phyloP scores from a whole-genome alignment of 176 grass and related monocot species.

The Triticum timopheevii region DNA sequence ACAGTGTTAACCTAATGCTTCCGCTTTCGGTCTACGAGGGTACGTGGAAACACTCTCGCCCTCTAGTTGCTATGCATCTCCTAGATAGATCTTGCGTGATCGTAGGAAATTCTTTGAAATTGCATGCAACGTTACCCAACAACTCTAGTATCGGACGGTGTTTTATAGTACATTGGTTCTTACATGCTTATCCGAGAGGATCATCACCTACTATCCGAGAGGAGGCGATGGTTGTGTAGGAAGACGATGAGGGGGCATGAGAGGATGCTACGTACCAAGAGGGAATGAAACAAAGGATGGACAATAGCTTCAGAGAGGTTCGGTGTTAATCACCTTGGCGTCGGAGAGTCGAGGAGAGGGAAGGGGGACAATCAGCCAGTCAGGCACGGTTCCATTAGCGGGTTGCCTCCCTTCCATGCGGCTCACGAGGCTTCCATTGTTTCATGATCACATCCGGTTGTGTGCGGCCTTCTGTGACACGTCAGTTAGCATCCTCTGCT shows the following conservation, averaged over 20 bases:
- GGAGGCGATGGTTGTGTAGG: background rate
- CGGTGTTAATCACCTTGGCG: background rate
- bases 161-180: too few relatives aligned
- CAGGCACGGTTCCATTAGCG: constrained; percentile 25
- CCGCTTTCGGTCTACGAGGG: too few relatives aligned
- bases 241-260: background rate
- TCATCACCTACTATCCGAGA: background rate
- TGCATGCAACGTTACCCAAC: too few relatives aligned
- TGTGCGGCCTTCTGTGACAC: constrained; percentile 29
- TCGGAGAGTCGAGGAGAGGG: background rate
- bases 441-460: background rate
- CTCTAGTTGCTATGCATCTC: too few relatives aligned
- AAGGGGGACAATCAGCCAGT: background rate
- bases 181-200: too few relatives aligned
- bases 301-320: background rate
- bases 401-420: background rate
- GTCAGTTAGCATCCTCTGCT: too few relatives aligned
- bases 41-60: too few relatives aligned
- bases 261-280: background rate
- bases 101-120: too few relatives aligned
- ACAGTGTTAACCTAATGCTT: too few relatives aligned
- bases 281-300: background rate
- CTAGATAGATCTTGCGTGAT: too few relatives aligned
- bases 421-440: background rate
- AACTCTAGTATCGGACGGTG: too few relatives aligned